phyloP scores from a whole-genome alignment of 2,329 filamentous ascomycete genomes.

The Ophiosphaerella narmari region DNA sequence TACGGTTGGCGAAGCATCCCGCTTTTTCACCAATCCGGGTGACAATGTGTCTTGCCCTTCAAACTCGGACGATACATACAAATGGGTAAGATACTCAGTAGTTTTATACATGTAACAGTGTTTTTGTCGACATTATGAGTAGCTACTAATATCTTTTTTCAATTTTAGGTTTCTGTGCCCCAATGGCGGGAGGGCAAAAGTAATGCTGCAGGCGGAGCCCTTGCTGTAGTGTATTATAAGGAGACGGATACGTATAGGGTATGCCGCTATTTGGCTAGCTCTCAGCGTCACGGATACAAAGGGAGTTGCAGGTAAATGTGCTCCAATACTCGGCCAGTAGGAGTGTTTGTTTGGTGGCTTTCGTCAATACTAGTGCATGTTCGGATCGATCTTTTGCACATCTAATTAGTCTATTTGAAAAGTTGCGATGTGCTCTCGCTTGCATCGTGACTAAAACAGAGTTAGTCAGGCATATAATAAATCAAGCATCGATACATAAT shows the following conservation, averaged over 20 bases:
- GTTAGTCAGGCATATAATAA: no score
- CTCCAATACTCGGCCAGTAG: no score
- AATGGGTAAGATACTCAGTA: neutral
- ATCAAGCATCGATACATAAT: no score
- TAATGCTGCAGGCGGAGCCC: neutral
- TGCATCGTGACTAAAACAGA: no score
- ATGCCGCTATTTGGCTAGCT: neutral
- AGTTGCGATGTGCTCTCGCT: no score
- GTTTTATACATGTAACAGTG: neutral
- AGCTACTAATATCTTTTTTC: neutral
- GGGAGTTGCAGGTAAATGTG: neutral
- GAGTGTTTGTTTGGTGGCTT: no score
- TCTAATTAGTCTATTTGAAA: no score
- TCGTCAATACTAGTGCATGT: no score
- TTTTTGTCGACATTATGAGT: neutral
- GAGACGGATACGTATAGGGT: slow-evolving; percentile 6
- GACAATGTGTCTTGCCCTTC: neutral
- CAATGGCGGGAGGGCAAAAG: neutral
- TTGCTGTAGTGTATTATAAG: slow-evolving; percentile 8
- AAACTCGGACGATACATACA: neutral
- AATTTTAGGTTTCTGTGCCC: neutral
- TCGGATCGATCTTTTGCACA: no score
- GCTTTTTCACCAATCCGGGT: neutral
- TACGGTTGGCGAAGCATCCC: neutral
- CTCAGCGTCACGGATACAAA: neutral